Evolutionary conservation across 257 asterid genomes (phyloP), one percentile per base, ranked within the genome.

Genomic region (Ehretia macrophylla): DNA sequence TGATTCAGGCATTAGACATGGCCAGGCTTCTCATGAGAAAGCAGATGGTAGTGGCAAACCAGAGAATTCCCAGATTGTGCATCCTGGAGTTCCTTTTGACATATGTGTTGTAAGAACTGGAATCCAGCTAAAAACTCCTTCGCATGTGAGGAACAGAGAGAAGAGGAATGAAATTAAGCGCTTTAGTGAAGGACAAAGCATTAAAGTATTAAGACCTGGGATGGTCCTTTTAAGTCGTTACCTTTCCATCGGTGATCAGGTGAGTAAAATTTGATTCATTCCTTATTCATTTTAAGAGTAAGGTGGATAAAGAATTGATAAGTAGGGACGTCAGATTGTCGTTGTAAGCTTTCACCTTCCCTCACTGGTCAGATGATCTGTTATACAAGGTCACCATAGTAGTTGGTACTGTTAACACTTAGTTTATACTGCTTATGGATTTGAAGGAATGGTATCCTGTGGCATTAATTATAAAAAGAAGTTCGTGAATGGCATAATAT

Each of bases 221-320:
- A 82, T 89, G 95, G 67, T 89, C 69, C 91, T 76, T 64, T 62
- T 88, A 23, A 86, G 64, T 82, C 69, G 79, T 53, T 73, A 76
- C 72, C 59, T 89, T 48, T 61, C 87, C 62, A 40, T 77, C 37
- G 10, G 0, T 39, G 91, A 89, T 58, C 97, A 89, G 94, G 95
- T 89, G 57, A 54, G 49, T 17, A 4, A 11, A 42, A 10, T 14
- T 42, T 27, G 35, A 42, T 42, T 42, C 8, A 42, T 42, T 42
- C 47, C 4, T 10, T 27, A 27, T 27, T 27, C 35, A 27, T 27
- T 27, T 27, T 27, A 27, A 27, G 35, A 27, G 4, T 27, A 3
- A 27, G 35, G 35, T 27, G 6, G 35, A 27, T 1, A 27, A 27
- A 27, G 35, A 3, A 3, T 27, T 1, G 6, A 27, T 27, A 6